Base-by-base conservation (phyloP, 148 eudicot species). In the Spergularia bocconei region DNA sequence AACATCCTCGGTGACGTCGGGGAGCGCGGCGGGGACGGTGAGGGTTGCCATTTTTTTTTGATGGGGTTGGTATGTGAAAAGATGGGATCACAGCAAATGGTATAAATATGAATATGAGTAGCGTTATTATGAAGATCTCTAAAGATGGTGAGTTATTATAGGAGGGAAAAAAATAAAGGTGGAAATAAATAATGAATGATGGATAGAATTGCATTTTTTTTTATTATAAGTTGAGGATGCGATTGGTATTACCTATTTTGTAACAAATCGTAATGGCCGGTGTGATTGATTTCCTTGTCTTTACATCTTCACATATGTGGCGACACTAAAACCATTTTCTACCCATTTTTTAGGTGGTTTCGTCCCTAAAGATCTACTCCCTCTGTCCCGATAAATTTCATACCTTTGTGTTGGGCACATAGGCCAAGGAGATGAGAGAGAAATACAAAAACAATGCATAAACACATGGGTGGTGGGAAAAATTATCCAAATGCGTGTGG, bases 41-140 rank as follows among this genome's bases (percentile, higher is more conserved):
- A 91, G 79, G n/a, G 92, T 76, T 11, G 91, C 90, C 97, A 91
- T 91, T 82, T 15, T 29, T 21, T 11, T 57, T 14, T n/a, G n/a
- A 12, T 64, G 63, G 8, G 44, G 23, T 59, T n/a, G 4, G 53
- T n/a, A 15, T 20, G 10, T 39, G 70, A 17, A 38, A 51, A 36
- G 53, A 53, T 73, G 17, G 11, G 76, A 77, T 62, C 29, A 63
- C 23, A 71, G 23, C 2, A 41, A 52, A 75, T n/a, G 13, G 71
- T 20, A 41, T 64, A 33, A 13, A 64, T 64, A 38, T 64, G 68
- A 38, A 33, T 64, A 64, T 15, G 44, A 39, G 11, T 6, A 17
- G 51, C 10, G n/a, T n/a, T 39, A 38, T 33, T 11, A 15, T 63
- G 48, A 6, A 51, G 13, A 25, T 55, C 51, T 52, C 5, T 15